A percentile compares a stretch with the other conserved stretches of the same genome.
These are phyloP conservation scores for Infundibulicybe gibba DNA, from an alignment of 768 basidiomycete genomes.

Conservation along the genomic window DNA sequence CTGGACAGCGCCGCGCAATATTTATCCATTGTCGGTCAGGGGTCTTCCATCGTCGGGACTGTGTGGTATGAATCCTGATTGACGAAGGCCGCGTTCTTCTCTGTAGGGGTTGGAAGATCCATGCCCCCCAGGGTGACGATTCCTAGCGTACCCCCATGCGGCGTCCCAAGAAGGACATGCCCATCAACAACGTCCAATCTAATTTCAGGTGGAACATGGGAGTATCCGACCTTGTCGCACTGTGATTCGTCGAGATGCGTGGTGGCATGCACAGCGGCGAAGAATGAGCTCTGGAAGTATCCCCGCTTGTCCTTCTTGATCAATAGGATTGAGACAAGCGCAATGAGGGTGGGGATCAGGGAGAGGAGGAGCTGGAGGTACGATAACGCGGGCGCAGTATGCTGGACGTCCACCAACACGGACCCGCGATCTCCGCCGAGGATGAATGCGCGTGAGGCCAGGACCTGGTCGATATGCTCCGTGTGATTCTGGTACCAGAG, in stretches of 20 bases:
- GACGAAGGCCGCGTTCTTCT: too few species aligned
- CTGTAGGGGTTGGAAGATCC: too few species aligned
- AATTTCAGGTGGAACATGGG: conserved; percentile 6
- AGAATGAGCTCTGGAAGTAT: conserved; percentile 9
- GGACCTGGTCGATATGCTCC: conserved; percentile 4
- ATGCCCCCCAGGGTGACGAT: neutral
- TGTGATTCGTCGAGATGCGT: conserved; percentile 2
- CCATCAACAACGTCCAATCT: conserved; percentile 1
- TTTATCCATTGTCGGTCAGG: too few species aligned
- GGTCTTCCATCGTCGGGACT: too few species aligned
- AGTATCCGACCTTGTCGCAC: conserved; percentile 7
- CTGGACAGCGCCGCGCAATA: too few species aligned
- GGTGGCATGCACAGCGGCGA: conserved; percentile 9
- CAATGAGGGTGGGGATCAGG: conserved; percentile 3
- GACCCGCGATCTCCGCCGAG: conserved; percentile 1
- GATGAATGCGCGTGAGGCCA: conserved; percentile 7
- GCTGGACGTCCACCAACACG: neutral
- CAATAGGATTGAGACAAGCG: conserved; percentile 1
- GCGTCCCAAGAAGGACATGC: conserved; percentile 8
- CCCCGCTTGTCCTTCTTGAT: conserved; percentile 2
- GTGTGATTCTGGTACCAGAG: conserved; percentile 2
- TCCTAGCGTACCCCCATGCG: conserved; percentile 5
- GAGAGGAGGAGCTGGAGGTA: conserved; percentile 9
- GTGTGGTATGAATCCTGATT: too few species aligned
- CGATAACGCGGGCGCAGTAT: conserved; percentile 5